These are phyloP conservation scores for Penicillium macrosclerotiorum DNA, from an alignment of 495 filamentous ascomycete genomes.

Conservation along the genomic window DNA sequence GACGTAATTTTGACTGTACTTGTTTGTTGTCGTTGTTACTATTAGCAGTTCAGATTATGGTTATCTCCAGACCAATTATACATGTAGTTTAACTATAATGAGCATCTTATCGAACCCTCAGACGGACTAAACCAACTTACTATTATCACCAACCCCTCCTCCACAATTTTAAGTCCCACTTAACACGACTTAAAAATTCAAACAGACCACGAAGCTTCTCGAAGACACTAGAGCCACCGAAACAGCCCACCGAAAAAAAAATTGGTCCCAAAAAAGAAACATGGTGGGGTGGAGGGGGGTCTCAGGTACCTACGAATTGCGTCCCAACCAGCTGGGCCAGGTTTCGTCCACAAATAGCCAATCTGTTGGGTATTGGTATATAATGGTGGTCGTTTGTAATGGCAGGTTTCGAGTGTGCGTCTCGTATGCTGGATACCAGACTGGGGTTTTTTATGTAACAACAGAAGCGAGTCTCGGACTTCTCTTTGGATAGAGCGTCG, in stretches of 20 bases:
- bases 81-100: too few relatives aligned
- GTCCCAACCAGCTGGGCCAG: conserved; percentile 6
- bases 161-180: too few relatives aligned
- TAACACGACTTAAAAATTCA: background rate
- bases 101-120: too few relatives aligned
- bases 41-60: too few relatives aligned
- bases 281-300: conserved; percentile 4
- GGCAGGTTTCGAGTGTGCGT: background rate
- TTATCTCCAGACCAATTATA: too few relatives aligned
- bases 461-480: conserved; percentile 18
- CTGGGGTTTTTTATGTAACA: conserved; percentile 20
- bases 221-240: conserved; percentile 13
- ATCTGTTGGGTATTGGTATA: background rate
- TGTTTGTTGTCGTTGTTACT: too few relatives aligned
- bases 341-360: background rate
- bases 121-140: too few relatives aligned
- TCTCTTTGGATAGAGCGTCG: conserved; percentile 22
- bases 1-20: too few relatives aligned
- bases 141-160: too few relatives aligned
- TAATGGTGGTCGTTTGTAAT: conserved; percentile 1
- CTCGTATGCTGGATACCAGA: conserved; percentile 17
- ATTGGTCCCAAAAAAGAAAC: conserved; percentile 13
- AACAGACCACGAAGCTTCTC: conserved; percentile 11
- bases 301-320: conserved; percentile 10
- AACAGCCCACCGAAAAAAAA: background rate